Evolutionary conservation across 1,139 yeast species (phyloP).

Genomic region (Kurtzmaniella quercitrusa): DNA sequence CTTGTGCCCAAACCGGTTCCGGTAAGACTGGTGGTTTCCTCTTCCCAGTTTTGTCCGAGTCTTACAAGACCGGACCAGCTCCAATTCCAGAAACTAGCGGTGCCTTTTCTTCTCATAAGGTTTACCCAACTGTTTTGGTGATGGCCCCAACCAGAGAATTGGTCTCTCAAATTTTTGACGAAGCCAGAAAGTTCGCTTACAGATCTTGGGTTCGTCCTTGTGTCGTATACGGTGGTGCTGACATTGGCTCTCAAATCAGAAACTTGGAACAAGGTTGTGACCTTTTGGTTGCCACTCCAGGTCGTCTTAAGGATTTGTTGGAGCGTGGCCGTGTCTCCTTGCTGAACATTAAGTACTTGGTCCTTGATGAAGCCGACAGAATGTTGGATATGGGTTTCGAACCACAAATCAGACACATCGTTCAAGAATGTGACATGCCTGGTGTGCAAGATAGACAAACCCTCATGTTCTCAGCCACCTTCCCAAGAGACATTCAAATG

Average conservation of each 20-base stretch:
- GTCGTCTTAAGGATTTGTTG: constrained; percentile 93
- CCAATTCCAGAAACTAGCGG: constrained; percentile 52
- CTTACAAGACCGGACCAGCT: constrained; percentile 86
- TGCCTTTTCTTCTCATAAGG: constrained; percentile 67
- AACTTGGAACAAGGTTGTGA: constrained; percentile 94
- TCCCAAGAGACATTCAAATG: constrained; percentile 96
- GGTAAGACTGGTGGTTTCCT: constrained; percentile 99
- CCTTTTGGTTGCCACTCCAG: constrained; percentile 95
- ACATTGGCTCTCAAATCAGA: constrained; percentile 81
- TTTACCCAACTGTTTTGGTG: constrained; percentile 89
- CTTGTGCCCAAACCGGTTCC: constrained; percentile 99
- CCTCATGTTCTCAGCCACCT: constrained; percentile 96
- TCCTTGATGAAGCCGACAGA: constrained; percentile 98
- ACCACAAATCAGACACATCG: constrained; percentile 98
- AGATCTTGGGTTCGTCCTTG: constrained; percentile 98
- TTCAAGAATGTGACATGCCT: constrained; percentile 97
- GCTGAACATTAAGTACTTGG: constrained; percentile 86
- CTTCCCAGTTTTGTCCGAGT: constrained; percentile 94
- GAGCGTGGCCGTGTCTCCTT: constrained; percentile 94
- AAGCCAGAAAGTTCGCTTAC: constrained; percentile 92
- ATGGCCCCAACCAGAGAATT: constrained; percentile 99
- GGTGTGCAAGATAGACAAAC: constrained; percentile 89
- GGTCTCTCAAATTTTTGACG: constrained; percentile 94
- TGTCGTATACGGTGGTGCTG: constrained; percentile 98
- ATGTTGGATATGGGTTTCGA: constrained; percentile 99